Conservation (phyloP, 306 rosid species). For the Pachyrhizus erosus region DNA sequence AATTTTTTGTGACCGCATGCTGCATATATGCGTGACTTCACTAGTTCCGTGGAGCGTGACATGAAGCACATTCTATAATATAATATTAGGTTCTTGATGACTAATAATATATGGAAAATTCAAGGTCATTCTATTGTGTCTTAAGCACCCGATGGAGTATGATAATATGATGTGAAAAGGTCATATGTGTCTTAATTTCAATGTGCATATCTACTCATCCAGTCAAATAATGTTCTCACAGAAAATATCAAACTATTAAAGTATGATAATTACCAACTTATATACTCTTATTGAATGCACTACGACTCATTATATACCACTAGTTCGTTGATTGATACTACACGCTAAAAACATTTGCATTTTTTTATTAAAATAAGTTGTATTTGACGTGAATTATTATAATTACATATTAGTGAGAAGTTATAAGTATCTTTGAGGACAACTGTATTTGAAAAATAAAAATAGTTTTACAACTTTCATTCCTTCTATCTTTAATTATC, state of each 20-base stretch:
- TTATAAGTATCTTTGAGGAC: neutral
- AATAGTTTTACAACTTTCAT: too few relatives aligned
- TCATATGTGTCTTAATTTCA: neutral
- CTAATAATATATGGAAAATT: neutral
- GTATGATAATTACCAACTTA: neutral
- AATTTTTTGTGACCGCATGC: neutral
- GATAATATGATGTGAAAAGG: neutral
- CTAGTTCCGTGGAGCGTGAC: neutral
- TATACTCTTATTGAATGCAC: neutral
- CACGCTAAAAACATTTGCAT: neutral
- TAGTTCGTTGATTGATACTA: neutral
- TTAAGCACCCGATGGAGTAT: neutral
- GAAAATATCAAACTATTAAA: neutral
- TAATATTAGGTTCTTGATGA: conserved; percentile 2
- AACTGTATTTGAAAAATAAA: neutral
- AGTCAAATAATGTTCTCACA: conserved; percentile 1
- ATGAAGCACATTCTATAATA: neutral
- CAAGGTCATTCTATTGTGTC: neutral
- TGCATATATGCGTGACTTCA: neutral
- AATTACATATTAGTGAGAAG: neutral
- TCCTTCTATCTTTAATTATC: neutral
- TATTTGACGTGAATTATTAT: neutral
- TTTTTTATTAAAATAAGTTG: neutral
- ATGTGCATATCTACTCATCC: conserved; percentile 28
- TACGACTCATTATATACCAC: neutral